These are phyloP conservation scores for Dillenia suffruticosa DNA, from an alignment of 164 flowering plant species.

Conservation along the genomic window DNA sequence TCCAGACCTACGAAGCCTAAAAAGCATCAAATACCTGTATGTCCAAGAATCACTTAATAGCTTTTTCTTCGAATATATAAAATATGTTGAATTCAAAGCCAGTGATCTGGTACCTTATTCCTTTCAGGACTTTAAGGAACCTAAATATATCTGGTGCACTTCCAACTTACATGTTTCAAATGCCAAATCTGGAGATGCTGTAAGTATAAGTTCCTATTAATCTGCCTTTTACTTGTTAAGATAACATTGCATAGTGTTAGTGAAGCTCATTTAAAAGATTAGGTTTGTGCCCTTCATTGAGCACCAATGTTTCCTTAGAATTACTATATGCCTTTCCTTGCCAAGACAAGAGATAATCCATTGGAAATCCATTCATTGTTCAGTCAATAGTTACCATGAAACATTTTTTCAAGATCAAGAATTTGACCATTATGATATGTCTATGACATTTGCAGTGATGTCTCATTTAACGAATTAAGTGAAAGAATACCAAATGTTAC, in stretches of 20 bases:
- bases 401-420: too few species aligned
- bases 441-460: conserved; percentile 30
- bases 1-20: conserved; percentile 33
- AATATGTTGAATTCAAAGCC: conserved; percentile 5
- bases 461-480: conserved; percentile 45
- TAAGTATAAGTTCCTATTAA: conserved; percentile 23
- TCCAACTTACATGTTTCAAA: conserved; percentile 39
- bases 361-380: too few species aligned
- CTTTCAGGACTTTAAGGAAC: conserved; percentile 22
- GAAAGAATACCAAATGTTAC: conserved; percentile 36
- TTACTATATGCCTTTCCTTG: too few species aligned
- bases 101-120: too few species aligned
- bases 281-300: too few species aligned
- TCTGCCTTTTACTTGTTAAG: neutral
- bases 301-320: too few species aligned
- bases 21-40: conserved; percentile 34
- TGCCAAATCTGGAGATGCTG: conserved; percentile 28
- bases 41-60: conserved; percentile 11
- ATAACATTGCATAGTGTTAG: neutral
- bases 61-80: neutral
- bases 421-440: too few species aligned
- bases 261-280: neutral
- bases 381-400: too few species aligned
- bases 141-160: conserved; percentile 47
- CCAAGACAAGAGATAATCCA: too few species aligned